phyloP scores from a whole-genome alignment of 768 basidiomycete genomes.

The Cystofilobasidium ferigula region DNA sequence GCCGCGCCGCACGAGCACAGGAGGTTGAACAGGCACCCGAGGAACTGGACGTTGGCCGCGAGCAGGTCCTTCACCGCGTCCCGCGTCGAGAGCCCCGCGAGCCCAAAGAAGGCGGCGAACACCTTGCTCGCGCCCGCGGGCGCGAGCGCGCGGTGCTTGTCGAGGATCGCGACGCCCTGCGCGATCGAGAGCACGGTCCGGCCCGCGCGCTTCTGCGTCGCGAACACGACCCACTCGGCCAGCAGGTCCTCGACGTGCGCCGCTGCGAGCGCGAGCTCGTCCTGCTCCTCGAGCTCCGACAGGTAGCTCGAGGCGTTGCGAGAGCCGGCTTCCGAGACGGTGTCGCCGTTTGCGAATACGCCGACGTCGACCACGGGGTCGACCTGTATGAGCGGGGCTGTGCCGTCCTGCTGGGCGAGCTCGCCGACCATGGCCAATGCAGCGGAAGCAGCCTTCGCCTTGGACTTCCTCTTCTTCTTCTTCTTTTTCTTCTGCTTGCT shows the following conservation, averaged over 20 bases:
- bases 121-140: not conserved
- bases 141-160: not conserved
- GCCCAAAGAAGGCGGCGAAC: not conserved
- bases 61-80: not conserved
- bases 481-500: not conserved
- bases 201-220: constrained; percentile 1
- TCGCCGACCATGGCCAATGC: not conserved
- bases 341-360: not conserved
- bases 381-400: not conserved
- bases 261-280: not conserved
- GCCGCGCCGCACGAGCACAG: not conserved
- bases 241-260: not conserved
- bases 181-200: constrained; percentile 1
- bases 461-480: constrained; percentile 3
- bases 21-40: not conserved
- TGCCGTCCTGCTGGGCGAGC: not conserved
- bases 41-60: constrained; percentile 9
- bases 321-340: no score
- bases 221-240: not conserved
- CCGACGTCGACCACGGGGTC: not conserved
- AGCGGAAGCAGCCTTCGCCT: no score
- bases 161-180: constrained; percentile 5
- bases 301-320: not conserved
- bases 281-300: not conserved
- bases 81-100: not conserved